These are phyloP conservation scores for Fusarium abutilonis DNA, from an alignment of 2,329 filamentous ascomycete genomes.

Conservation along the genomic window DNA sequence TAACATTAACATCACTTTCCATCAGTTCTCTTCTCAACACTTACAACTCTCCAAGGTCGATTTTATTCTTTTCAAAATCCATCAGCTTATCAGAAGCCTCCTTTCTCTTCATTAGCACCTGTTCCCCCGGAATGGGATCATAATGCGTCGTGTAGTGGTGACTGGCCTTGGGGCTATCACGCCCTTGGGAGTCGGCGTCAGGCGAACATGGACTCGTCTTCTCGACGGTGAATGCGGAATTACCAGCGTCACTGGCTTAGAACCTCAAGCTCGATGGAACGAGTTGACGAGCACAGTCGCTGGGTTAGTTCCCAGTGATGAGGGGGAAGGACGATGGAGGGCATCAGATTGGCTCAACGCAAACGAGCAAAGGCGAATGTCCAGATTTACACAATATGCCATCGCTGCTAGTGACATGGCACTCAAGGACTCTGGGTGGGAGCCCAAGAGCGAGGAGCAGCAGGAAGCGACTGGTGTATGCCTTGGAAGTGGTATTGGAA, in stretches of 20 bases:
- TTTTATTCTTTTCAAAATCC: background rate
- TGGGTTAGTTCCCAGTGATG: conserved; percentile 74
- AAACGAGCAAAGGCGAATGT: conserved; percentile 78
- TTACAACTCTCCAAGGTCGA: background rate
- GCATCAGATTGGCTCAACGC: conserved; percentile 63
- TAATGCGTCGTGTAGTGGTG: conserved; percentile 79
- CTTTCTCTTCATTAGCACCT: background rate
- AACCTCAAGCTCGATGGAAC: conserved; percentile 67
- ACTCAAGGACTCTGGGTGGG: conserved; percentile 82
- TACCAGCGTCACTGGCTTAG: conserved; percentile 72
- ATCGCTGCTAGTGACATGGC: conserved; percentile 89
- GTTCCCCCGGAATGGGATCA: conserved; percentile 53
- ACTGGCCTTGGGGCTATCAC: conserved; percentile 85
- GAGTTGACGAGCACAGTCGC: conserved; percentile 86
- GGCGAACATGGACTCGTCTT: conserved; percentile 82
- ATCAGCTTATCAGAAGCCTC: too few relatives aligned
- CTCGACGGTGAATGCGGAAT: conserved; percentile 84
- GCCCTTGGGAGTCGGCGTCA: conserved; percentile 82
- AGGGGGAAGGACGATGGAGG: conserved; percentile 59
- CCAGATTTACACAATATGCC: conserved; percentile 91
- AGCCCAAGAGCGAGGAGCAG: conserved; percentile 67
- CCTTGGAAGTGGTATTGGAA: conserved; percentile 94
- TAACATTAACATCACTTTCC: conserved; percentile 9
- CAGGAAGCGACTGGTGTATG: conserved; percentile 87
- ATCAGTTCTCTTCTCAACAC: background rate